Base-by-base conservation (phyloP, 208 protist species). In the Entamoeba dispar region DNA sequence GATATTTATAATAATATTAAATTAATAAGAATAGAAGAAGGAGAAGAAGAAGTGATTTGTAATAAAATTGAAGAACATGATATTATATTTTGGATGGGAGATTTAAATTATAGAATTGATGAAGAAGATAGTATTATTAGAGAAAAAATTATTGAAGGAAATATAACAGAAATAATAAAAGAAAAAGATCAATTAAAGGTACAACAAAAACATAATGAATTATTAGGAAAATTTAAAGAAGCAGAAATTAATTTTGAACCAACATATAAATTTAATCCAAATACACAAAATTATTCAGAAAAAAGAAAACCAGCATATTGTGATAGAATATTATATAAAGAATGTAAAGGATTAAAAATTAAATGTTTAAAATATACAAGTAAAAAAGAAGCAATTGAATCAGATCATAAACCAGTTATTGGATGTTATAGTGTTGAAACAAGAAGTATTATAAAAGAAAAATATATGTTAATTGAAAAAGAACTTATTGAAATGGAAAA, bases 171-270 rank as follows among this genome's bases (percentile, higher is more conserved):
- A 17, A 10, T 34, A 90, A 92, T 95, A 4, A 0, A 86, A 22
- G 43, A 5, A 17, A 2, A 49, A 47, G 94, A 95, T 93, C 94
- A 95, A 93, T 91, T 95, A n/a, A 47, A 73, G 3, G 61, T 61
- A 27, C 92, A 95, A 69, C 38, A 91, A 10, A 77, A 55, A 12
- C 49, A n/a, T 4, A 7, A 73, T n/a, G 17, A 12, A 34, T 31
- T 49, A 31, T 98, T 97, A 93, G 95, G 96, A 86, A 10, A 90
- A 57, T 98, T 98, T 94, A 93, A 96, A 92, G 97, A 98, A 95
- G 95, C 95, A n/a, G 93, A 95, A 92, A 97, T 98, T 91, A 93
- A 86, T 10, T 98, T 98, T 95, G 47, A 94, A 5, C 97, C 97
- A 86, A 98, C 97, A 5, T 98, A 98, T 93, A 92, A 92, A 49